Base-by-base conservation (phyloP, 1,284 basidiomycete genomes). In the Golubevia pallescens region DNA sequence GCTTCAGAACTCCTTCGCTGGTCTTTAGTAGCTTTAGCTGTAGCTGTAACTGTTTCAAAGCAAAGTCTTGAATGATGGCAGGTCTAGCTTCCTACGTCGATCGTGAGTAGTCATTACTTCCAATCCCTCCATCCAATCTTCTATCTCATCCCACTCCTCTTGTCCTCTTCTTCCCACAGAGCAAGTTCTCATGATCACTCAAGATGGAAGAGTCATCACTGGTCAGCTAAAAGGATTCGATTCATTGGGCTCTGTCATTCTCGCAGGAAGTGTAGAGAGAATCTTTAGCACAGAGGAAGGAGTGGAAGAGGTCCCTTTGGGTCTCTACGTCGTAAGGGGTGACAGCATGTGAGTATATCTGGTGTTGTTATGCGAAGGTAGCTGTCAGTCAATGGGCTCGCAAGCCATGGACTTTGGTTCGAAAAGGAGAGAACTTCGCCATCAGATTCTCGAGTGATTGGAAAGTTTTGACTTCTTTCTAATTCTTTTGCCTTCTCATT, bases 181-280 rank as follows among this genome's bases (percentile, higher is more conserved):
- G 82, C 92, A 90, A 83, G 94, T 96, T 73, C 89, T 94, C 61
- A 90, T 95, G 77, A 89, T 95, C 73, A 91, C 95, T 42, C 94
- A 96, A 88, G 94, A 97, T 86, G 94, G 94, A 63, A 90, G 94
- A 75, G 90, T 91, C 51, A 94, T 96, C 82, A 57, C 81, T 7
- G 82, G 82, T 21, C 69, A 58, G 1, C 72, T 85, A 1, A 60
- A 69, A 32, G 82, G 82, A 13, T 80, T 71, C 23, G 82, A 85
- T 56, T 58, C 74, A 1, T 61, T 67, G 2, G 82, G 82, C 6
- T 79, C 69, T 58, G 68, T 85, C 58, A 78, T 85, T 60, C 68
- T 85, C 0, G 70, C 79, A 51, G 66, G 60, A 16, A 73, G 75
- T 23, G 65, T 78, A 14, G 82, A 85, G 68, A 63, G 82, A 24